Evolutionary conservation across 1,284 basidiomycete species (phyloP).

Genomic region (Sporisorium scitamineum): DNA sequence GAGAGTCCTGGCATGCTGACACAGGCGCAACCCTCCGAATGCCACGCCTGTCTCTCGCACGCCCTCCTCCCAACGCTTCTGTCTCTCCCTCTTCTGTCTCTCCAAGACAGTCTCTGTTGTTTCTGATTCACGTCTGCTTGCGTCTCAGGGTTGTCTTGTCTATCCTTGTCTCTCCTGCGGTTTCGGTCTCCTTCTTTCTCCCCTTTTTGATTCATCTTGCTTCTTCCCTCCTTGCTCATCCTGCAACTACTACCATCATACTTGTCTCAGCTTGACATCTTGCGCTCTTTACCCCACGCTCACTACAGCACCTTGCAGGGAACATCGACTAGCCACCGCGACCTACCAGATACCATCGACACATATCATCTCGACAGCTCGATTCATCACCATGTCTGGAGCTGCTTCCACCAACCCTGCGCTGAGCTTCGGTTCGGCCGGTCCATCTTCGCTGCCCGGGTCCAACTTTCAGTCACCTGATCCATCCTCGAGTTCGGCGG

Average conservation of each 20-base stretch:
- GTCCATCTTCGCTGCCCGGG: constrained; percentile 19
- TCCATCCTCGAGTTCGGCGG: constrained; percentile 33
- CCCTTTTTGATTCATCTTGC: constrained; percentile 31
- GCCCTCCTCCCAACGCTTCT: not conserved
- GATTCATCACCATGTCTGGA: constrained; percentile 28
- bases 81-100: constrained; percentile 14
- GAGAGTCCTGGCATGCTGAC: constrained; percentile 45
- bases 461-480: constrained; percentile 44
- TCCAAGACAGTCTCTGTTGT: constrained; percentile 10
- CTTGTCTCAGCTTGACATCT: constrained; percentile 36
- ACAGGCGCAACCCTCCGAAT: constrained; percentile 6
- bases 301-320: not conserved
- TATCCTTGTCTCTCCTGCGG: constrained; percentile 52
- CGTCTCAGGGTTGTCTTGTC: constrained; percentile 50
- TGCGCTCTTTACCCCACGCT: constrained; percentile 14
- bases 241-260: constrained; percentile 40
- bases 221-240: constrained; percentile 11
- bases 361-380: not conserved
- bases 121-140: constrained; percentile 36
- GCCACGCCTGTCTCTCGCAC: constrained; percentile 15
- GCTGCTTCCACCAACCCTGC: constrained; percentile 47
- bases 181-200: constrained; percentile 25
- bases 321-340: too few species aligned
- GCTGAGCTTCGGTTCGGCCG: constrained; percentile 39
- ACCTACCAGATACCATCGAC: too few species aligned